Conservation (phyloP, 441 rosid species). For the Croton laevigatus region DNA sequence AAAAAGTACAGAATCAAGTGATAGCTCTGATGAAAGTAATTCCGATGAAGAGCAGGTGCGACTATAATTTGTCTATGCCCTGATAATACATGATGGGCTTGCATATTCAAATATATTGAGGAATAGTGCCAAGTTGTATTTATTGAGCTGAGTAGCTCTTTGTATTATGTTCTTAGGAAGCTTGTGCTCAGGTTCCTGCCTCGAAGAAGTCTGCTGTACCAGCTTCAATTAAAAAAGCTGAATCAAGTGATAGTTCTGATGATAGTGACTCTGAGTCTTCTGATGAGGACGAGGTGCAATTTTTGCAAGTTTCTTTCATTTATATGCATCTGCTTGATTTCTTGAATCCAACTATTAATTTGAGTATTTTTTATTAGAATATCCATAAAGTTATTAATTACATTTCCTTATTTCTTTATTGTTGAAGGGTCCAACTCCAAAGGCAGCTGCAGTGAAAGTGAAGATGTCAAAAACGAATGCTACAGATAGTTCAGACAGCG, state of each 20-base stretch:
- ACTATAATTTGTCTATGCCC: background rate
- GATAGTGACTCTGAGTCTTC: constrained; percentile 23
- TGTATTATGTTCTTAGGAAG: constrained; percentile 3
- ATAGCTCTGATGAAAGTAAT: constrained; percentile 19
- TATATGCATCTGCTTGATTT: background rate
- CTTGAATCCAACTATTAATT: background rate
- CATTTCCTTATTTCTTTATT: background rate
- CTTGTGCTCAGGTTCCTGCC: constrained; percentile 11
- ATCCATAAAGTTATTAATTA: background rate
- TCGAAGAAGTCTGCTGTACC: constrained; percentile 18
- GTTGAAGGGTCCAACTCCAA: constrained; percentile 1
- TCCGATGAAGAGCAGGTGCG: constrained; percentile 21
- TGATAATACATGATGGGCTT: background rate
- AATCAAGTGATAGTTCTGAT: constrained; percentile 19
- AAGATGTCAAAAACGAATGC: background rate
- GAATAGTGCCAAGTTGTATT: background rate
- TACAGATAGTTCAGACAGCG: constrained; percentile 30
- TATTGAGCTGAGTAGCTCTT: background rate
- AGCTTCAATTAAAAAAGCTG: constrained; percentile 16
- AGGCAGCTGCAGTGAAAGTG: background rate
- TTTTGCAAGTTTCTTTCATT: background rate
- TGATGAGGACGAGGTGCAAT: constrained; percentile 19
- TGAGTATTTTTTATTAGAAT: background rate
- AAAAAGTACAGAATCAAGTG: constrained; percentile 19
- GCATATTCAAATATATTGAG: background rate